phyloP scores from a whole-genome alignment of 2,329 filamentous ascomycete species.

The Knufia petricola region DNA sequence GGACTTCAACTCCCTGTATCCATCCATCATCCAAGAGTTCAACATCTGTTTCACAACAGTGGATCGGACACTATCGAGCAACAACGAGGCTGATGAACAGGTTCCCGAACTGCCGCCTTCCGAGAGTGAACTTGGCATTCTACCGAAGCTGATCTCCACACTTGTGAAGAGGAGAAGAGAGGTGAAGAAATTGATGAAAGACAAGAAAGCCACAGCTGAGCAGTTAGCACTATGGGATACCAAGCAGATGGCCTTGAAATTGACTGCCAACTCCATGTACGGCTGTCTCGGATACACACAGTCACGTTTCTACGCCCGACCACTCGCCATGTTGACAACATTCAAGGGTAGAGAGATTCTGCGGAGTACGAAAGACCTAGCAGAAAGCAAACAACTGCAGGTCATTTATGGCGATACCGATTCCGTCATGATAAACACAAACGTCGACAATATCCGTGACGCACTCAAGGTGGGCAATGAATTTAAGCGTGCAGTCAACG shows the following conservation, averaged over 20 bases:
- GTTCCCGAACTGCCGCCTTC: conserved; percentile 73
- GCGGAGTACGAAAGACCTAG: conserved; percentile 87
- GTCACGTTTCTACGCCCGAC: conserved; percentile 92
- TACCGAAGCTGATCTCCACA: conserved; percentile 83
- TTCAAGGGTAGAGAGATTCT: conserved; percentile 97
- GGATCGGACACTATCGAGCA: conserved; percentile 54
- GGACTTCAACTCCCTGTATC: conserved; percentile 99
- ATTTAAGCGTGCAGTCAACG: conserved; percentile 92
- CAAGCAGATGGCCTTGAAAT: conserved; percentile 90
- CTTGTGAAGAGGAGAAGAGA: conserved; percentile 80
- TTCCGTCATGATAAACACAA: conserved; percentile 99
- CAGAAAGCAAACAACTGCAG: conserved; percentile 79
- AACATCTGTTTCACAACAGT: conserved; percentile 99
- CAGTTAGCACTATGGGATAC: conserved; percentile 94
- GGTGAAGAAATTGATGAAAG: conserved; percentile 96
- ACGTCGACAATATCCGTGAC: conserved; percentile 84
- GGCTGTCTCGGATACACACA: conserved; percentile 95
- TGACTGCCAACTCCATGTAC: conserved; percentile 99
- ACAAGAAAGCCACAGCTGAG: conserved; percentile 73
- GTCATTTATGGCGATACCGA: conserved; percentile 99
- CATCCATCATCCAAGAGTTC: conserved; percentile 97
- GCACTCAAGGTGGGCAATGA: conserved; percentile 86
- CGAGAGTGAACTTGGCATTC: conserved; percentile 69
- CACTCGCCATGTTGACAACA: conserved; percentile 88
- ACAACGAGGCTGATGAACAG: conserved; percentile 71